These are phyloP conservation scores for Coccomyxa subellipsoidea DNA, from an alignment of 163 green algal genomes.

Conservation along the genomic window DNA sequence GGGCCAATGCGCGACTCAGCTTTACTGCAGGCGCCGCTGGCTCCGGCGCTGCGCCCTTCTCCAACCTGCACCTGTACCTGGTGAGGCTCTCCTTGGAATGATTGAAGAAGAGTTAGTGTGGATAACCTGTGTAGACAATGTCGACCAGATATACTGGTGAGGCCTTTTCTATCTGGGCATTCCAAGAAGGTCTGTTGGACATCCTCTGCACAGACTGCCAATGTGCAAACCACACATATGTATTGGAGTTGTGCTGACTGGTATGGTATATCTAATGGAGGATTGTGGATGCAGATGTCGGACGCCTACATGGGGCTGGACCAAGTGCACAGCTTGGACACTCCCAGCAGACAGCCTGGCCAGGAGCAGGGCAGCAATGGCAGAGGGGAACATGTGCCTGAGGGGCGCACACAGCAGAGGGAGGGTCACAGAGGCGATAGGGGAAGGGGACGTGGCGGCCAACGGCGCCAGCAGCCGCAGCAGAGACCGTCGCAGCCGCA, in stretches of 20 bases:
- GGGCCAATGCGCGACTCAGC: constrained; percentile 37
- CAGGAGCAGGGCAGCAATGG: neutral
- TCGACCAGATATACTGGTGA: too few species aligned
- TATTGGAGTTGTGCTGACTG: too few species aligned
- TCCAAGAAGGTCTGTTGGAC: too few species aligned
- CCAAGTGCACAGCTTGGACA: constrained; percentile 56
- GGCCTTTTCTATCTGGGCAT: too few species aligned
- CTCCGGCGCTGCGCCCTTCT: constrained; percentile 27
- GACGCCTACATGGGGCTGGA: constrained; percentile 89
- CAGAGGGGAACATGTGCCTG: neutral
- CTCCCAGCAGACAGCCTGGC: neutral
- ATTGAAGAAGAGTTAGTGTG: too few species aligned
- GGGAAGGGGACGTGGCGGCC: neutral
- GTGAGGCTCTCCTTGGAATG: too few species aligned
- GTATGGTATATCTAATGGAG: too few species aligned
- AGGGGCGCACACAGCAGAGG: neutral
- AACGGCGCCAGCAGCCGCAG: neutral
- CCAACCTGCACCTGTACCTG: constrained; percentile 51
- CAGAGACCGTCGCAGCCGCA: neutral
- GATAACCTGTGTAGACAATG: too few species aligned
- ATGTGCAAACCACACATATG: too few species aligned
- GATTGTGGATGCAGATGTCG: constrained; percentile 59
- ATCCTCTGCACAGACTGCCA: too few species aligned
- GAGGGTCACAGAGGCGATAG: neutral
- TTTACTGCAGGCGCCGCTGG: constrained; percentile 39